A percentile compares a stretch with the other conserved stretches of the same genome.
These are phyloP conservation scores for Caryopteris hybrid DNA, from an alignment of 305 asterid genomes.

Conservation along the genomic window DNA sequence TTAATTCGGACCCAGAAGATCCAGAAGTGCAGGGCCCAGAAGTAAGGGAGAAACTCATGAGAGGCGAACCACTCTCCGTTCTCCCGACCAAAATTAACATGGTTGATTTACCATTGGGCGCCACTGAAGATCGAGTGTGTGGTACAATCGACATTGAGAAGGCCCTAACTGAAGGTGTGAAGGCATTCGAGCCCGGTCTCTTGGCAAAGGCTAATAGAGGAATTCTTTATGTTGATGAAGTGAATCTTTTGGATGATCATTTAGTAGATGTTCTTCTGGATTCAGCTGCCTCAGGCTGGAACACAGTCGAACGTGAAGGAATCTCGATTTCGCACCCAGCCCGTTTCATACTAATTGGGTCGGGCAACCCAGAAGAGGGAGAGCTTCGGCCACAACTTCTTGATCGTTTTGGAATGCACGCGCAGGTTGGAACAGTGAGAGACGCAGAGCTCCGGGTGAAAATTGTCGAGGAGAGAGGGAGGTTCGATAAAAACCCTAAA, in stretches of 20 bases:
- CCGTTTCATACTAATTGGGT: slow-evolving; percentile 86
- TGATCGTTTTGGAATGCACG: slow-evolving; percentile 98
- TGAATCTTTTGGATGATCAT: slow-evolving; percentile 92
- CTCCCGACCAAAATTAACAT: slow-evolving; percentile 66
- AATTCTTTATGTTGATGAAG: slow-evolving; percentile 93
- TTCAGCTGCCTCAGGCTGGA: slow-evolving; percentile 98
- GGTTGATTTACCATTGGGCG: slow-evolving; percentile 95
- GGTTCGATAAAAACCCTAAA: slow-evolving; percentile 77
- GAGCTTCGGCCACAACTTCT: slow-evolving; percentile 97
- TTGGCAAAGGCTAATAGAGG: slow-evolving; percentile 93
- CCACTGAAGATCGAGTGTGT: slow-evolving; percentile 92
- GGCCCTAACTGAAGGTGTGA: slow-evolving; percentile 93
- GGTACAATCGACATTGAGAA: slow-evolving; percentile 96
- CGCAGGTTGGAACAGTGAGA: slow-evolving; percentile 89
- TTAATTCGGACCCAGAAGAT: slow-evolving; percentile 89
- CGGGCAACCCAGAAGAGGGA: slow-evolving; percentile 98
- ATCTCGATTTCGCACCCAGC: slow-evolving; percentile 97
- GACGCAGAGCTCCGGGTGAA: slow-evolving; percentile 94
- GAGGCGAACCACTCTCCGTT: slow-evolving; percentile 51
- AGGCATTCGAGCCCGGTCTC: slow-evolving; percentile 97
- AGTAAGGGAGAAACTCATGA: slow-evolving; percentile 51
- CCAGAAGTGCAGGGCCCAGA: slow-evolving; percentile 83
- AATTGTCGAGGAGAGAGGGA: slow-evolving; percentile 85
- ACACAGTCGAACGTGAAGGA: slow-evolving; percentile 89
- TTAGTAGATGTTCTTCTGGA: slow-evolving; percentile 84